These are phyloP conservation scores for Sclerotinia borealis DNA, from an alignment of 2,329 filamentous ascomycete species.

Conservation along the genomic window DNA sequence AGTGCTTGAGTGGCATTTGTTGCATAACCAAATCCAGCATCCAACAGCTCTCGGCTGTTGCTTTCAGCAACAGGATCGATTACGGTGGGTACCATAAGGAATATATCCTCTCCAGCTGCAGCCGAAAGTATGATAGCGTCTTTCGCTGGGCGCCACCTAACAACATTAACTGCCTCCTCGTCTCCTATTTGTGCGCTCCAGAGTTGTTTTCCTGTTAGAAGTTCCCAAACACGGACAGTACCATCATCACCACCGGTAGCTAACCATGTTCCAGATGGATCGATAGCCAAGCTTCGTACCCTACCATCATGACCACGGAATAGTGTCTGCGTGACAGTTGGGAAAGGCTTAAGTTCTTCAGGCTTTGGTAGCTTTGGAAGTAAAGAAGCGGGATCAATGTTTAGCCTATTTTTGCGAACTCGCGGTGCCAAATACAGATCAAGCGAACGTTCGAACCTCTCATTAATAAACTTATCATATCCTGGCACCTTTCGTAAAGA, in stretches of 20 bases:
- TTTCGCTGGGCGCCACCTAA: slow-evolving; percentile 82
- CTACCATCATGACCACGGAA: slow-evolving; percentile 85
- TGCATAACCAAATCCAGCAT: slow-evolving; percentile 93
- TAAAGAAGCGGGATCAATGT: slow-evolving; percentile 91
- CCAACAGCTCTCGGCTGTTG: slow-evolving; percentile 68
- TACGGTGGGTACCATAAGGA: slow-evolving; percentile 71
- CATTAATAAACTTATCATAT: slow-evolving; percentile 85
- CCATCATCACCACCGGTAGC: slow-evolving; percentile 94
- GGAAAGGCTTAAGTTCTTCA: slow-evolving; percentile 91
- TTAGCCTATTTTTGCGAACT: slow-evolving; percentile 86
- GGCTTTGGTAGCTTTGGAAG: slow-evolving; percentile 89
- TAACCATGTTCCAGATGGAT: slow-evolving; percentile 78
- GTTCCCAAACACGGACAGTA: slow-evolving; percentile 83
- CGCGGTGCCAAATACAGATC: slow-evolving; percentile 93
- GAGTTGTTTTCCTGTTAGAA: slow-evolving; percentile 77
- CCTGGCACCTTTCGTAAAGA: slow-evolving; percentile 87
- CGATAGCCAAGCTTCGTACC: slow-evolving; percentile 77
- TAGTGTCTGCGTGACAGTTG: slow-evolving; percentile 78
- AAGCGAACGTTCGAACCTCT: slow-evolving; percentile 90
- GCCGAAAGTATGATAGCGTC: slow-evolving; percentile 78
- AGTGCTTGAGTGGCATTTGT: slow-evolving; percentile 53
- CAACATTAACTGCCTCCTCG: slow-evolving; percentile 74
- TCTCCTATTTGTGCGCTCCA: slow-evolving; percentile 77
- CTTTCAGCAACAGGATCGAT: slow-evolving; percentile 68
- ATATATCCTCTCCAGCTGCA: slow-evolving; percentile 77